Evolutionary conservation across 2,329 filamentous ascomycete species (phyloP).

Genomic region (Thelonectria olida): DNA sequence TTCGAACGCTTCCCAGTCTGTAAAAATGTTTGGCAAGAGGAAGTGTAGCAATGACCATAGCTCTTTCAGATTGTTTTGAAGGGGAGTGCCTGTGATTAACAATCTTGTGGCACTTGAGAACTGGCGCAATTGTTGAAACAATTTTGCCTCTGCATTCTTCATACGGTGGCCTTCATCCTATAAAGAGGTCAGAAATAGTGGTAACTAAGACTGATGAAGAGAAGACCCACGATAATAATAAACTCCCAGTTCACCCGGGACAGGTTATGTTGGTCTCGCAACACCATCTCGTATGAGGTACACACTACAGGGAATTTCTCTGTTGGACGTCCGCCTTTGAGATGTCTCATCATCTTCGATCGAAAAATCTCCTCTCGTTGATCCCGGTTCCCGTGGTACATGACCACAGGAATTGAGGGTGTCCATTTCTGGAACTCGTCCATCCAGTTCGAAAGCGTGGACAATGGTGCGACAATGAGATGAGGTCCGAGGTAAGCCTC

Average conservation of each 20-base stretch:
- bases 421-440: conserved; percentile 94
- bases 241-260: conserved; percentile 93
- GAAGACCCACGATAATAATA: conserved; percentile 81
- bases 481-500: conserved; percentile 87
- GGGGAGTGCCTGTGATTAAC: conserved; percentile 91
- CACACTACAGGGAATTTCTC: conserved; percentile 88
- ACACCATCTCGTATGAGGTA: conserved; percentile 95
- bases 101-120: conserved; percentile 92
- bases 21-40: conserved; percentile 90
- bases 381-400: conserved; percentile 88
- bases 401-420: conserved; percentile 84
- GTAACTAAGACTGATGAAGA: fast-evolving
- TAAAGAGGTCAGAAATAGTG: conserved; percentile 29
- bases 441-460: conserved; percentile 94
- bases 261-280: conserved; percentile 85
- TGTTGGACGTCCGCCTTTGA: conserved; percentile 66
- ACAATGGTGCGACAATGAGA: conserved; percentile 88
- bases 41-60: conserved; percentile 96
- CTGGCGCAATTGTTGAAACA: conserved; percentile 87
- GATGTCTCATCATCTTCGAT: conserved; percentile 74
- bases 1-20: conserved; percentile 91
- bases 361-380: conserved; percentile 81
- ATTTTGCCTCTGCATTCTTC: conserved; percentile 94
- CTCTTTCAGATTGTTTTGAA: conserved; percentile 96
- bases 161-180: conserved; percentile 95